phyloP scores from a whole-genome alignment of 768 basidiomycete genomes.

The Tulasnella sp. region DNA sequence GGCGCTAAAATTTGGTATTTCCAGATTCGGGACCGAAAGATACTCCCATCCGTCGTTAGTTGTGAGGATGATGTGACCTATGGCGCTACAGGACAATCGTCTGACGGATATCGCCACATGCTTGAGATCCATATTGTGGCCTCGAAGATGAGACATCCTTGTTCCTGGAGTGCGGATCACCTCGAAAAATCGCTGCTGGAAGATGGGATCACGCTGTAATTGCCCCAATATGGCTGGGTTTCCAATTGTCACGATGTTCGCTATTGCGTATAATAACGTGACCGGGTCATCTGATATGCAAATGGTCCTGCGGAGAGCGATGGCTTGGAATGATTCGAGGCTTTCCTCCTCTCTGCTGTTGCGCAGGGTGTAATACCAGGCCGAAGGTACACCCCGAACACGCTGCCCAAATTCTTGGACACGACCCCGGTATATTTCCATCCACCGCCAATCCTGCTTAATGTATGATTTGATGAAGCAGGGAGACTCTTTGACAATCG shows the following conservation, averaged over 20 bases:
- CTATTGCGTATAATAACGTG: background rate
- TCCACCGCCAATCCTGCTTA: background rate
- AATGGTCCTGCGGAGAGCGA: background rate
- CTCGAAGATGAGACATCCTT: no score
- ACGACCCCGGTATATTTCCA: background rate
- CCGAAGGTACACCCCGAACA: background rate
- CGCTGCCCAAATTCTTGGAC: background rate
- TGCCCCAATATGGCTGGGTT: background rate
- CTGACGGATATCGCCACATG: no score
- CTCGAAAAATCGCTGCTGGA: no score
- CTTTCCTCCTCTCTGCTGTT: background rate
- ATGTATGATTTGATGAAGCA: background rate
- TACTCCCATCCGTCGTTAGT: no score
- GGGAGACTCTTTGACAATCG: no score
- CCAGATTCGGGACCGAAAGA: no score
- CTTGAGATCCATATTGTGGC: no score
- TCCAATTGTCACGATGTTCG: background rate
- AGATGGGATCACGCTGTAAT: no score
- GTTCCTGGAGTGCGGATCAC: no score
- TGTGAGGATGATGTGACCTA: no score
- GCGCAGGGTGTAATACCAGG: background rate
- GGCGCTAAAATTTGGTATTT: no score
- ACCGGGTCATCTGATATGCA: background rate
- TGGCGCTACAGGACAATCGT: no score
- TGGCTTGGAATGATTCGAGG: background rate